Conservation (phyloP, 352 stramenopile genomes). For the Globisporangium acanthophoron region DNA sequence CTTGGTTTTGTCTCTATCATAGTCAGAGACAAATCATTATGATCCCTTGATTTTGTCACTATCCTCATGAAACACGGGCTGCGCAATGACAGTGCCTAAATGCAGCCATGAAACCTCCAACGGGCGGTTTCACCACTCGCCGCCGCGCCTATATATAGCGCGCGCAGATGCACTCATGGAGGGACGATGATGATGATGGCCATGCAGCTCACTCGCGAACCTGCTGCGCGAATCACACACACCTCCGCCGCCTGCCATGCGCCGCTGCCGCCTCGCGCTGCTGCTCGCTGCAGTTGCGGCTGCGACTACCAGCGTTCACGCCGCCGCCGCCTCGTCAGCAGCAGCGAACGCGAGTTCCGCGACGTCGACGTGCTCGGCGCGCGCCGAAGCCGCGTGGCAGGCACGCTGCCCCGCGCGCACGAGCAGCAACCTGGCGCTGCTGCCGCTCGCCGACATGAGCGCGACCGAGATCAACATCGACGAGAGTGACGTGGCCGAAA, state of each 20-base stretch:
- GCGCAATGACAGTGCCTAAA: too few species aligned
- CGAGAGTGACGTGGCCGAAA: constrained; percentile 45
- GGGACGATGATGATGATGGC: too few species aligned
- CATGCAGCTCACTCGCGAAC: too few species aligned
- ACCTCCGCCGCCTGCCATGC: background rate
- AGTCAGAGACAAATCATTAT: too few species aligned
- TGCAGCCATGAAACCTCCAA: too few species aligned
- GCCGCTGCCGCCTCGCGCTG: background rate
- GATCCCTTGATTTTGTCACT: too few species aligned
- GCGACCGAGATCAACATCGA: constrained; percentile 56
- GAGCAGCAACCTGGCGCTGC: constrained; percentile 42
- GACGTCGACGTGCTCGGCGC: constrained; percentile 44
- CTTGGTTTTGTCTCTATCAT: too few species aligned
- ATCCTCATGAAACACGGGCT: too few species aligned
- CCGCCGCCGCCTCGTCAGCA: background rate
- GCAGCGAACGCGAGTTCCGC: background rate
- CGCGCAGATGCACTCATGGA: too few species aligned
- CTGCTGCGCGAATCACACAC: too few species aligned
- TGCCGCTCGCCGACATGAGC: constrained; percentile 48
- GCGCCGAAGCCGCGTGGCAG: constrained; percentile 45
- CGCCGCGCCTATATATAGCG: too few species aligned
- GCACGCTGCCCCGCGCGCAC: constrained; percentile 52
- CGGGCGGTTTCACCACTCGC: too few species aligned
- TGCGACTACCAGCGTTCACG: background rate
- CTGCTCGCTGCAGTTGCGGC: background rate